Evolutionary conservation across 78 protist genomes (phyloP), one percentile per base, ranked within the genome.

Genomic region (Parvularia atlantis): DNA sequence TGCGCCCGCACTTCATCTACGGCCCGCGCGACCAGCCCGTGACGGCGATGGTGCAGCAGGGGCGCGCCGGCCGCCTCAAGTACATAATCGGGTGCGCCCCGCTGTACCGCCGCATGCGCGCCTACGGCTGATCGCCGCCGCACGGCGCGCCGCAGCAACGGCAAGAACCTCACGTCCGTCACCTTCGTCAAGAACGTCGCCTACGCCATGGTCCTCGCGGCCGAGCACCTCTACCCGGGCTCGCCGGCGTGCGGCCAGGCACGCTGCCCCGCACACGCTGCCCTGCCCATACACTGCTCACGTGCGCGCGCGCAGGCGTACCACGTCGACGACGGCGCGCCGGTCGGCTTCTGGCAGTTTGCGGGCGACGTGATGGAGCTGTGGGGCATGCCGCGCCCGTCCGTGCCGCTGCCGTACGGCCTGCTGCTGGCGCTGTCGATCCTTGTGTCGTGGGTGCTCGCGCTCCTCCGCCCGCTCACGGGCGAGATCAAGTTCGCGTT

Each of bases 251-350:
- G 19, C 31, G 48, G 65, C 65, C 1, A 60, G 46, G 46, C 9
- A 9, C 46, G 46, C 9, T 4, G 4, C 46, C 46, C 46, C 46
- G n/a, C n/a, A n/a, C n/a, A n/a, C n/a, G n/a, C n/a, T n/a, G n/a
- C n/a, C n/a, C n/a, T n/a, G n/a, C n/a, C n/a, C n/a, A n/a, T n/a
- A n/a, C n/a, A n/a, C n/a, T n/a, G n/a, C n/a, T n/a, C n/a, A n/a
- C n/a, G n/a, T n/a, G n/a, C n/a, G n/a, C 46, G 46, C 9, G 40
- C 22, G 31, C 62, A 57, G 62, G 65, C 65, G 31, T 60, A 36
- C 44, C 9, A 60, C 65, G 26, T 60, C 44, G 36, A 40, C 65
- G 26, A 60, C 65, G 65, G 36, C 65, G 65, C 1, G 65, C 65
- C 40, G 43, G 36, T 60, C n/a, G 43, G 31, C 10, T 60, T 60